phyloP scores from a whole-genome alignment of 192 early-diverging fungal species.

The Podila epigama region DNA sequence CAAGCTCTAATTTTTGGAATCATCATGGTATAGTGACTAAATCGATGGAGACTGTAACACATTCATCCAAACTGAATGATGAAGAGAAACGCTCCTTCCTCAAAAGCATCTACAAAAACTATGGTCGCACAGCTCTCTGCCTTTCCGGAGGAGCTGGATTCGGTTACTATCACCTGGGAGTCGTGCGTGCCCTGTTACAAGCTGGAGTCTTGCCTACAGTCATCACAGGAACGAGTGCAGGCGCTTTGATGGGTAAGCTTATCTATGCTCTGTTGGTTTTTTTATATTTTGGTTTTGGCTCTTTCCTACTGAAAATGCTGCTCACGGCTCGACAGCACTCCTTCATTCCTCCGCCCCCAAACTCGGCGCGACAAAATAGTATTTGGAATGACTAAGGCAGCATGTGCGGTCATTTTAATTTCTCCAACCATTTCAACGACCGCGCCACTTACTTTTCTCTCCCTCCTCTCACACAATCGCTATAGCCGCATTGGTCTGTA shows the following conservation, averaged over 20 bases:
- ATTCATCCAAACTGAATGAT: constrained; percentile 37
- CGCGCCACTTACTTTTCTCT: neutral
- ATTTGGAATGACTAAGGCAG: constrained; percentile 29
- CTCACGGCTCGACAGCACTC: neutral
- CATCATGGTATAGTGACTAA: constrained; percentile 47
- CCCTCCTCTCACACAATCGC: no score
- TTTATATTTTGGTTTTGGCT: neutral
- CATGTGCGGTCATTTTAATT: constrained; percentile 6
- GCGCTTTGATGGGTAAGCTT: constrained; percentile 56
- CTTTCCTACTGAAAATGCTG: no score
- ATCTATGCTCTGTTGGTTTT: neutral
- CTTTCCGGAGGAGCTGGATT: constrained; percentile 80
- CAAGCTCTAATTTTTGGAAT: neutral
- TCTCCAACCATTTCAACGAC: neutral
- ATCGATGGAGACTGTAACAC: constrained; percentile 50
- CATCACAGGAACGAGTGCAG: constrained; percentile 81
- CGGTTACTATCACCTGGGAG: constrained; percentile 76
- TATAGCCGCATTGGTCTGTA: constrained; percentile 73
- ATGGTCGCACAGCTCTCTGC: constrained; percentile 80
- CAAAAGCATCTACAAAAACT: constrained; percentile 66
- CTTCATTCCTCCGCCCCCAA: neutral
- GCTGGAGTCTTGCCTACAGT: constrained; percentile 72
- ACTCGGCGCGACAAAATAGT: neutral
- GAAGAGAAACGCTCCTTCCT: constrained; percentile 73
- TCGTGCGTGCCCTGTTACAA: constrained; percentile 75